Evolutionary conservation across 1,284 basidiomycete species (phyloP), one percentile per base, ranked within the genome.

Genomic region (Abortiporus biennis): DNA sequence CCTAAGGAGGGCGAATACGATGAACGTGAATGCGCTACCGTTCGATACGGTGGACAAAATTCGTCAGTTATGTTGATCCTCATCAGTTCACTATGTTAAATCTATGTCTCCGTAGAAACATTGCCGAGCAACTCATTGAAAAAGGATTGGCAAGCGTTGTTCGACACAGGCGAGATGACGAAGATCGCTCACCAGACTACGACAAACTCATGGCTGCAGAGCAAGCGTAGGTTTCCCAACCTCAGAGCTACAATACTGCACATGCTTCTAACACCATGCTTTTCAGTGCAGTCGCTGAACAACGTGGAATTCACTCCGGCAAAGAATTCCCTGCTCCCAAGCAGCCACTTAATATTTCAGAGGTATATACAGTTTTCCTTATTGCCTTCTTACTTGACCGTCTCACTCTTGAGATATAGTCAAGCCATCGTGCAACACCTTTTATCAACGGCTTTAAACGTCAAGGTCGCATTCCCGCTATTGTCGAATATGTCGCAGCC

Each of bases 191-290:
- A 16, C 77, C 86, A 11, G 94, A 97, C 59, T 92, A 90, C 53
- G 95, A 99, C 67, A 91, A 92, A 63, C 72, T 98, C 33, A 92
- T 98, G 76, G 82, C 86, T 29, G 94, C 94, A 12, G 95, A 99
- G 68, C 92, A 87, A 72, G 69, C 66, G 88, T 92, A 54, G 65
- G 85, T 68, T 5, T 37, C 9, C 36, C n/a, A 5, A 5, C 16
- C 9, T 36, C 21, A 3, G 6, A 3, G 35, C 2, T 15, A 33
- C 47, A 20, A 43, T 43, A 35, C 27, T 29, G 6, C 2, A 4
- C 24, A 27, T 16, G 32, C 31, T 31, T 17, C 27, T 29, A n/a
- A 38, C 37, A 13, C 19, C 36, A 36, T 11, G 21, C 34, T 4
- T 33, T 31, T 2, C 53, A 91, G 88, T 30, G 93, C 94, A 32